These are phyloP conservation scores for Musa troglodytarum DNA, from an alignment of 176 grass and related monocot species.

Conservation along the genomic window DNA sequence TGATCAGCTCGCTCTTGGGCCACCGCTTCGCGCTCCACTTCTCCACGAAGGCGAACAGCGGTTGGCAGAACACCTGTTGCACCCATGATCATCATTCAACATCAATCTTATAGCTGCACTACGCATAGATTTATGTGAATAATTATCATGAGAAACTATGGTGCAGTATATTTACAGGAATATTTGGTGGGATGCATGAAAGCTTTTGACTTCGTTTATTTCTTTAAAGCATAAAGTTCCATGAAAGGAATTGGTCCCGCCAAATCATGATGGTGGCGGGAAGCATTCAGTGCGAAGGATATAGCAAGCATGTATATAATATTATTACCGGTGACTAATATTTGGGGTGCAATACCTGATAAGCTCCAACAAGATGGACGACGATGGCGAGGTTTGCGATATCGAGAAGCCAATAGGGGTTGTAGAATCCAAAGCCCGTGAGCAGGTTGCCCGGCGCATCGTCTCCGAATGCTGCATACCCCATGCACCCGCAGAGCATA, in stretches of 20 bases:
- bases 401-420: slow-evolving; percentile 53
- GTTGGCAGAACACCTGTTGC: slow-evolving; percentile 45
- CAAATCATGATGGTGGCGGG: too few species aligned
- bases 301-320: not conserved
- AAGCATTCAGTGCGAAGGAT: too few species aligned
- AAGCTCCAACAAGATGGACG: slow-evolving; percentile 48
- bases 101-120: too few species aligned
- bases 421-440: slow-evolving; percentile 56
- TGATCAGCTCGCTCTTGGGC: slow-evolving; percentile 31
- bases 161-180: too few species aligned
- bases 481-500: slow-evolving; percentile 49
- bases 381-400: slow-evolving; percentile 53
- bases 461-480: slow-evolving; percentile 46
- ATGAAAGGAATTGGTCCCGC: too few species aligned
- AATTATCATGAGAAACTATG: not conserved
- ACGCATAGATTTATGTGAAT: not conserved
- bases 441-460: slow-evolving; percentile 42
- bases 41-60: slow-evolving; percentile 52
- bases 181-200: too few species aligned
- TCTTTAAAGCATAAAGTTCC: too few species aligned
- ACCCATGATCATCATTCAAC: too few species aligned
- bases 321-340: not conserved
- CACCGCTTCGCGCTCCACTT: slow-evolving; percentile 27
- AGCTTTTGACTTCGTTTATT: too few species aligned
- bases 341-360: slow-evolving; percentile 25